Base-by-base conservation (phyloP, 1,284 basidiomycete species). In the Anthracocystis panici-leucophaei region DNA sequence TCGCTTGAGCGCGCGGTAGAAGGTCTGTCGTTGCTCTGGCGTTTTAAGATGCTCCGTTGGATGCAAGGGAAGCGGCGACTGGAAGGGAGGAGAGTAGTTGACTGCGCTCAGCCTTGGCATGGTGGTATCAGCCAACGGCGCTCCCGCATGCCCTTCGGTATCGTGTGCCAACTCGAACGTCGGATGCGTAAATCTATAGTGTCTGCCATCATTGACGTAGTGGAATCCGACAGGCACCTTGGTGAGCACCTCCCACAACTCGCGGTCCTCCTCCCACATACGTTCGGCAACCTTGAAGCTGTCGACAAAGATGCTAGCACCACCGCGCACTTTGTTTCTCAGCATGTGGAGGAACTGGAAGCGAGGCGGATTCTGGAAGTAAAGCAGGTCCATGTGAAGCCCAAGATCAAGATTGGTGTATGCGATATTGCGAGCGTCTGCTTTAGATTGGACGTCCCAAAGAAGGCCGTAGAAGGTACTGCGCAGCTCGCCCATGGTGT, bases 31-130 rank as follows among this genome's bases (percentile, higher is more conserved):
- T 56, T 75, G 56, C n/a, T 60, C 58, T 21, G 38, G 33, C 0
- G 64, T 63, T 12, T 61, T 42, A 6, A 68, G 46, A 11, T 65
- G 59, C 54, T 63, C 69, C 9, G 72, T 65, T 5, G 79, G 66
- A 25, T 77, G 79, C 31, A 86, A 70, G 2, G 85, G 80, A 9
- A 86, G 54, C 0, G 92, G 92, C 0, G 92, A 93, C 87, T 97
- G 95, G 89, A 98, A 99, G 0, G 95, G 96, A 0, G 96, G 96
- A 5, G 92, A 92, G 86, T 97, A 98, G 86, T 95, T 97, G 82
- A 98, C 89, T 2, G 81, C 80, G 25, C 66, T 76, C 31, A 84
- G 63, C 23, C 82, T 68, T 11, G 82, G 82, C 82, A 83, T 83
- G 11, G 51, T 49, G 48, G 68, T 65, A 18, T 59, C 60, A 16